Percentiles rank a stretch among this genome's conserved stretches.
Evolutionary conservation across 176 grass and related monocot species (phyloP).

Genomic region (Avena atlantica): DNA sequence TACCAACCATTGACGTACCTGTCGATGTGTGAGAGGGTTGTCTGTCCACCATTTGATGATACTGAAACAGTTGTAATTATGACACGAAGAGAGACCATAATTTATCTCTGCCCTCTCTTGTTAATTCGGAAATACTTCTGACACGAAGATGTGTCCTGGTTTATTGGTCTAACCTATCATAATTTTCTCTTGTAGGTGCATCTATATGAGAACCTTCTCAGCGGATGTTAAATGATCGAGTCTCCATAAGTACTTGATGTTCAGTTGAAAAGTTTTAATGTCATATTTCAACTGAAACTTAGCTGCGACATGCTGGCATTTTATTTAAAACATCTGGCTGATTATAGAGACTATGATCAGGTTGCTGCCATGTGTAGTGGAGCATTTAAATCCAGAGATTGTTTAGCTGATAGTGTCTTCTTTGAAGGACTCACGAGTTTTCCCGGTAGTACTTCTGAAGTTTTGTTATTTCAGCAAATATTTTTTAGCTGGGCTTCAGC

Average conservation of each 20-base stretch:
- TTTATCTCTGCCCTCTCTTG: slow-evolving; percentile 22
- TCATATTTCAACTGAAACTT: slow-evolving; percentile 37
- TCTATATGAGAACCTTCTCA: slow-evolving; percentile 92
- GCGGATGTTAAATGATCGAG: slow-evolving; percentile 97
- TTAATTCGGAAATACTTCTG: slow-evolving; percentile 37
- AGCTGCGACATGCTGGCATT: background rate
- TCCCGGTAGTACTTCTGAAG: slow-evolving; percentile 62
- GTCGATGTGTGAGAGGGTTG: slow-evolving; percentile 91
- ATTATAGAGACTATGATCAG: slow-evolving; percentile 40
- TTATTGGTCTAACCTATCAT: slow-evolving; percentile 45
- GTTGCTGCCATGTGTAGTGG: slow-evolving; percentile 86
- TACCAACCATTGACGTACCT: slow-evolving; percentile 67
- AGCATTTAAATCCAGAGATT: slow-evolving; percentile 94
- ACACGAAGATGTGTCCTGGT: background rate
- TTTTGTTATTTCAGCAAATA: slow-evolving; percentile 19
- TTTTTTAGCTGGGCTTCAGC: slow-evolving; percentile 1
- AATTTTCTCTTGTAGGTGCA: slow-evolving; percentile 70
- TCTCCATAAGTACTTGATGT: slow-evolving; percentile 81
- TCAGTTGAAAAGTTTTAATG: slow-evolving; percentile 32
- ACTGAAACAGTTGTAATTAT: slow-evolving; percentile 96
- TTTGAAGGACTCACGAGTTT: slow-evolving; percentile 78
- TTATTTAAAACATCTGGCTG: too few relatives aligned
- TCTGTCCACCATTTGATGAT: slow-evolving; percentile 93
- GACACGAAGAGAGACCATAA: slow-evolving; percentile 96
- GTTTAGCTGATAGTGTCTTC: slow-evolving; percentile 77